Evolutionary conservation across 2,329 filamentous ascomycete species (phyloP), one percentile per base, ranked within the genome.

Genomic region (Alternaria hordeiaustralica): DNA sequence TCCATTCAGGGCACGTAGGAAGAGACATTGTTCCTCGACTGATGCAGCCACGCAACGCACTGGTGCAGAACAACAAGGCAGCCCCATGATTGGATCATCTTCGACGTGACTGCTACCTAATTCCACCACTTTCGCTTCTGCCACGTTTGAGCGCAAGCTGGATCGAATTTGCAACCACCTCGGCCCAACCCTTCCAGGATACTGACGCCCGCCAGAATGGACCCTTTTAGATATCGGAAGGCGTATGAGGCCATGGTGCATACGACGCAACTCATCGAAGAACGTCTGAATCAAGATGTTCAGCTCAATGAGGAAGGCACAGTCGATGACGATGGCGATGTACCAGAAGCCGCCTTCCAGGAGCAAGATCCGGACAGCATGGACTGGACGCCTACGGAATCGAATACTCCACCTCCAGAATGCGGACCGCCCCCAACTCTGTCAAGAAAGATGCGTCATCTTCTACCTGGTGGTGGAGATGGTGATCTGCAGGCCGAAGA

Each of bases 211-310:
- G 55, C 60, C 68, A 76, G 66, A 65, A 79, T 79, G 77, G 77
- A 79, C 62, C 77, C 77, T 57, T 76, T 72, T 49, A 71, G 75
- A 55, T 79, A 79, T 58, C 73, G 77, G 30, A 78, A 78, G 59
- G 77, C 77, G 45, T 79, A 79, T 63, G 75, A 76, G 63, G 77
- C 77, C 26, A 77, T 79, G 75, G 68, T 78, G 6, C 77, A 79
- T 69, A 74, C 71, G 41, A 78, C 75, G 50, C 71, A 76, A 21
- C 69, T 79, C 12, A 67, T 78, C 23, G 75, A 79, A 60, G 65
- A 75, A 49, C 73, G 75, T 11, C 45, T 78, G 21, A 70, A 71
- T 25, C 72, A 75, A 51, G 69, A 71, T 46, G 30, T 61, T 21
- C 59, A 63, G 10, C 26, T 62, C 8, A 55, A 63, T 2, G 63